Conservation (phyloP, 768 basidiomycete species). For the Neoboletus magnificus region DNA sequence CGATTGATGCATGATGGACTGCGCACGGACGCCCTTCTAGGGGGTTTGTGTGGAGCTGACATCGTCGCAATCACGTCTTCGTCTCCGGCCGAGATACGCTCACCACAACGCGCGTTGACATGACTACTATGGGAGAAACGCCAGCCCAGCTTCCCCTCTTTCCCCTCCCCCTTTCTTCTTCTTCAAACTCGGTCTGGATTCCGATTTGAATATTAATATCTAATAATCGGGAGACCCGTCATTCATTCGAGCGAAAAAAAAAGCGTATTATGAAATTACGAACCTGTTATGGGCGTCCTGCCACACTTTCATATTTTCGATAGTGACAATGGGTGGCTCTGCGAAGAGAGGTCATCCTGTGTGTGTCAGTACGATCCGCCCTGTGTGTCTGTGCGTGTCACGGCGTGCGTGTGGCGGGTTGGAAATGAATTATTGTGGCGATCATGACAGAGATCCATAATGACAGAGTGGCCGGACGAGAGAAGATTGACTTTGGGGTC, state of each 20-base stretch:
- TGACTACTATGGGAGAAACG: slow-evolving; percentile 15
- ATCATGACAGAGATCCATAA: slow-evolving; percentile 13
- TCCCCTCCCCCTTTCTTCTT: too few relatives aligned
- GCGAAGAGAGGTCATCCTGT: neutral
- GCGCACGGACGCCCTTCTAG: neutral
- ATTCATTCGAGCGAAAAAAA: too few relatives aligned
- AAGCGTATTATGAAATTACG: too few relatives aligned
- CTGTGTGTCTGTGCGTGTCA: neutral
- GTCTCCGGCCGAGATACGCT: neutral
- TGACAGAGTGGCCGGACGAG: neutral
- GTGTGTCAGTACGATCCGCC: neutral
- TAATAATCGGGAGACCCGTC: too few relatives aligned
- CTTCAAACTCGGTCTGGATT: too few relatives aligned
- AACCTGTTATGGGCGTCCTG: neutral
- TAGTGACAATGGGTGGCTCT: neutral
- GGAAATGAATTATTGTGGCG: slow-evolving; percentile 18
- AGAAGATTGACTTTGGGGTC: neutral
- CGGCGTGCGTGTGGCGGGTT: neutral
- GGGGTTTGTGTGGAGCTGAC: slow-evolving; percentile 12
- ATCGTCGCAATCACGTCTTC: slow-evolving; percentile 1
- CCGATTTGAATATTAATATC: too few relatives aligned
- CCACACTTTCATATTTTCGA: neutral
- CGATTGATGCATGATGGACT: neutral
- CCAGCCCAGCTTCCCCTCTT: neutral
- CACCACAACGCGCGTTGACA: slow-evolving; percentile 9